A percentile compares a stretch with the other conserved stretches of the same genome.
Evolutionary conservation across 345 rosid genomes (phyloP).

Genomic region (Bretschneidera sinensis): DNA sequence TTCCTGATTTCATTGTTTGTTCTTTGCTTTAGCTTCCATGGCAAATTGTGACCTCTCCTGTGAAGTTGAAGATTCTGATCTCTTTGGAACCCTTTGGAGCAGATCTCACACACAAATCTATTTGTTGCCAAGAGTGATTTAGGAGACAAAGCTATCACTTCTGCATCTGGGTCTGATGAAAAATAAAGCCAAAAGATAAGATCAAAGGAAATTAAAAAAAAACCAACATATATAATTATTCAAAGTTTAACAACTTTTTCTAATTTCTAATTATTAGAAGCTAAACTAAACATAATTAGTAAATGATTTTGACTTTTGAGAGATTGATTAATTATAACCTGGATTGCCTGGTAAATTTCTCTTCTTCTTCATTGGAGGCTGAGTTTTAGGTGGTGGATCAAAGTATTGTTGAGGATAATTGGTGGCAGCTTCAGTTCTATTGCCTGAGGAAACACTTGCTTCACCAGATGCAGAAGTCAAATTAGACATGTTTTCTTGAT

Average conservation of each 20-base stretch:
- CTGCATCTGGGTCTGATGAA: conserved; percentile 70
- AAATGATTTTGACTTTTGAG: conserved; percentile 23
- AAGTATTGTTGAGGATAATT: conserved; percentile 37
- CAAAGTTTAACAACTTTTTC: neutral
- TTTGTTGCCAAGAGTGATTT: conserved; percentile 74
- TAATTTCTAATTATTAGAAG: conserved; percentile 14
- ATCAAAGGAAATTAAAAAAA: conserved; percentile 9
- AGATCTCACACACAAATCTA: conserved; percentile 82
- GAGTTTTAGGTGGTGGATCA: conserved; percentile 38
- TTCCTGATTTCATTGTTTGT: conserved; percentile 49
- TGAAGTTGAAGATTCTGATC: conserved; percentile 89
- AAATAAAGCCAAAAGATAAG: neutral
- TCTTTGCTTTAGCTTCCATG: conserved; percentile 92
- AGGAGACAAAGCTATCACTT: conserved; percentile 84
- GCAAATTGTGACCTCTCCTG: conserved; percentile 81
- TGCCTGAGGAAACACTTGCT: conserved; percentile 79
- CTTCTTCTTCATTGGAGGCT: conserved; percentile 57
- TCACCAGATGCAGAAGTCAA: conserved; percentile 79
- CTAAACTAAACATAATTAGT: conserved; percentile 19
- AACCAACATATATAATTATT: conserved; percentile 1
- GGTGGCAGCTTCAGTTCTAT: conserved; percentile 45
- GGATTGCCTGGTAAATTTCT: conserved; percentile 93
- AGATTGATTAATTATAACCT: conserved; percentile 40
- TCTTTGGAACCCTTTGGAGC: conserved; percentile 86
- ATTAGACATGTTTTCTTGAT: conserved; percentile 80